Evolutionary conservation across 2,329 filamentous ascomycete genomes (phyloP).

Genomic region (Intubia oerlemansii): DNA sequence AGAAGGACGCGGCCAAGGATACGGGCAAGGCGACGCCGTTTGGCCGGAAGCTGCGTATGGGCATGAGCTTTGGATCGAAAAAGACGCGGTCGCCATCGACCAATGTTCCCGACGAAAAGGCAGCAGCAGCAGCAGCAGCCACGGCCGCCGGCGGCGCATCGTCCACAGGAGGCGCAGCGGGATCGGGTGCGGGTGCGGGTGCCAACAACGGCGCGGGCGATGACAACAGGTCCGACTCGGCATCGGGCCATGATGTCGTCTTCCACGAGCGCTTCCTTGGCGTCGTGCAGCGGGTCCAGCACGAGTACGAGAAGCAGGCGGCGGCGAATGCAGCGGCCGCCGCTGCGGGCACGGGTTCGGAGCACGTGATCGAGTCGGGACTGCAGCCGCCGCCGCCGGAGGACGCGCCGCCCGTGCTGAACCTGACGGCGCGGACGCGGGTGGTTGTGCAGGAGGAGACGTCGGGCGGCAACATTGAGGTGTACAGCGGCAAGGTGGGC

Average conservation of each 20-base stretch:
- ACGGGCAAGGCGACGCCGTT: conserved; percentile 41
- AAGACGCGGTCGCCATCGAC: conserved; percentile 54
- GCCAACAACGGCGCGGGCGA: conserved; percentile 16
- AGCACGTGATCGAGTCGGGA: conserved; percentile 33
- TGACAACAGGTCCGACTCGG: conserved; percentile 3
- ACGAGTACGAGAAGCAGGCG: conserved; percentile 50
- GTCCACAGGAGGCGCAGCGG: conserved; percentile 42
- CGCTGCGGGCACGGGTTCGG: too few species aligned
- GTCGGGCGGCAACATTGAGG: conserved; percentile 50
- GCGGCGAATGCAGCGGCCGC: too few species aligned
- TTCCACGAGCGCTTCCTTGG: conserved; percentile 58
- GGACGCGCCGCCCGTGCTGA: conserved; percentile 61
- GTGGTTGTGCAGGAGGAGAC: conserved; percentile 52
- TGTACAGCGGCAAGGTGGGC: conserved; percentile 77
- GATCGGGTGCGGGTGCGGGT: conserved; percentile 19
- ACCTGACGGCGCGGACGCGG: conserved; percentile 39
- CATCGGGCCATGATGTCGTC: conserved; percentile 37
- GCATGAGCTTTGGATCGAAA: conserved; percentile 58
- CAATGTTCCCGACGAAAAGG: conserved; percentile 49
- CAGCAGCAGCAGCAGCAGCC: conserved; percentile 18
- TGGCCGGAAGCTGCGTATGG: conserved; percentile 66
- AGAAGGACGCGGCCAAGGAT: too few species aligned
- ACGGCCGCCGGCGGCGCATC: conserved; percentile 18
- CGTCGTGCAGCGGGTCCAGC: conserved; percentile 48
- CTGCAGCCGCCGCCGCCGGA: conserved; percentile 48